A percentile compares a stretch with the other conserved stretches of the same genome.
Conservation (phyloP, 116 monocot species). For the Papilionanthe hybrid region DNA sequence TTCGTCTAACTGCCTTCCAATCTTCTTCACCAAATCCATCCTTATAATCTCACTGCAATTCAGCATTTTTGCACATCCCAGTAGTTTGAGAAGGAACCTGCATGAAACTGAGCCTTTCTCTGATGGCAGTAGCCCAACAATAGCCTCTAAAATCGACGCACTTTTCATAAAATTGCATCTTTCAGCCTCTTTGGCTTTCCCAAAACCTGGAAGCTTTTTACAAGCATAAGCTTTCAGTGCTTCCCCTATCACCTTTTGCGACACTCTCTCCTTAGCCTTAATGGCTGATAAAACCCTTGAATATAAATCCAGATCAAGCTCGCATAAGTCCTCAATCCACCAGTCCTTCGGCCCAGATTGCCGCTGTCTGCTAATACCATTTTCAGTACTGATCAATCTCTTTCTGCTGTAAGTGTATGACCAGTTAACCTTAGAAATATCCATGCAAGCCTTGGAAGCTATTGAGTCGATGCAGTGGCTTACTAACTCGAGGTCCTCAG, state of each 20-base stretch:
- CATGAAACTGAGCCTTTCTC: constrained; percentile 65
- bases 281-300: constrained; percentile 56
- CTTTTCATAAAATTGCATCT: constrained; percentile 41
- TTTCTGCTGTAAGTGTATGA: constrained; percentile 79
- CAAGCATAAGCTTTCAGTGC: constrained; percentile 71
- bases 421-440: constrained; percentile 77
- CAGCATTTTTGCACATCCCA: constrained; percentile 44
- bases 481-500: constrained; percentile 71
- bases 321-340: constrained; percentile 93
- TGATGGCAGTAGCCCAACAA: constrained; percentile 60
- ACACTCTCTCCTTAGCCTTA: constrained; percentile 49
- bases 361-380: constrained; percentile 22
- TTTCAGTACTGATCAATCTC: constrained; percentile 37
- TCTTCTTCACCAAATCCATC: constrained; percentile 64
- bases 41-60: constrained; percentile 38
- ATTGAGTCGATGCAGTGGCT: constrained; percentile 65
- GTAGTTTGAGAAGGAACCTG: constrained; percentile 62
- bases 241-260: constrained; percentile 62
- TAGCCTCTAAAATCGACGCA: constrained; percentile 42
- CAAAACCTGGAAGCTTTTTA: constrained; percentile 51
- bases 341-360: constrained; percentile 77
- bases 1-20: constrained; percentile 55
- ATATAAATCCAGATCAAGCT: constrained; percentile 64
- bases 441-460: constrained; percentile 65
- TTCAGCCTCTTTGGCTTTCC: constrained; percentile 26